phyloP scores from a whole-genome alignment of 805 yeast genomes.

The Metschnikowia aberdeeniae region DNA sequence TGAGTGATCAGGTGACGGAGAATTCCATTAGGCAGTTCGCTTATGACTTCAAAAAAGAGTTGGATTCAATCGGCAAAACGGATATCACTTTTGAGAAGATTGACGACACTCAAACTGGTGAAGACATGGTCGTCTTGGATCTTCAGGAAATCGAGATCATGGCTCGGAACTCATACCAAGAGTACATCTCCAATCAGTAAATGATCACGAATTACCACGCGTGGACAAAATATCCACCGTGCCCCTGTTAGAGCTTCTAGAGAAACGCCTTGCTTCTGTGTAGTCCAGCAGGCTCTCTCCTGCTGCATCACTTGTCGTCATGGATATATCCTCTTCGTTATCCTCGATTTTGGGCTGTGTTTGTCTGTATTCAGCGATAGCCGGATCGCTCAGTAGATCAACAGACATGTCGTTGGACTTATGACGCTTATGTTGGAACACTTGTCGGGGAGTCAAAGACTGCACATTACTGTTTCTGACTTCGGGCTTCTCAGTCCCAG shows the following conservation, averaged over 20 bases:
- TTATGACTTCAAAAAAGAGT: conserved; percentile 53
- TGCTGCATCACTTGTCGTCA: conserved; percentile 14
- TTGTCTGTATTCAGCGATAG: conserved; percentile 1
- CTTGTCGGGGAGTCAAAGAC: neutral
- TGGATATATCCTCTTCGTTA: conserved; percentile 15
- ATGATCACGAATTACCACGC: neutral
- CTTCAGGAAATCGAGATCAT: conserved; percentile 17
- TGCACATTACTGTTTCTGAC: neutral
- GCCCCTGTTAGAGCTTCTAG: neutral
- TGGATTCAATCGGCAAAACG: conserved; percentile 33
- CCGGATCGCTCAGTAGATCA: conserved; percentile 18
- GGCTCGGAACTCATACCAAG: conserved; percentile 15
- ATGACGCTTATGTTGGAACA: conserved; percentile 34
- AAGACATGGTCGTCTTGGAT: conserved; percentile 17
- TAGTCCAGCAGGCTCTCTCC: neutral
- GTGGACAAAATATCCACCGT: conserved; percentile 2
- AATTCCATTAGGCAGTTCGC: conserved; percentile 58
- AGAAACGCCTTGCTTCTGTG: conserved; percentile 2
- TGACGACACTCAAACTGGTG: conserved; percentile 20
- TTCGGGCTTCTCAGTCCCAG: conserved; percentile 14
- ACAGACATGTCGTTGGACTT: conserved; percentile 28
- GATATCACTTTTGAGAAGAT: conserved; percentile 57
- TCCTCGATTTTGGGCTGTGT: neutral
- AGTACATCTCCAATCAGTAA: conserved; percentile 1
- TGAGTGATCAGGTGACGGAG: conserved; percentile 58